Base-by-base conservation (phyloP, 202 grass and related monocot species). In the Setaria italica region DNA sequence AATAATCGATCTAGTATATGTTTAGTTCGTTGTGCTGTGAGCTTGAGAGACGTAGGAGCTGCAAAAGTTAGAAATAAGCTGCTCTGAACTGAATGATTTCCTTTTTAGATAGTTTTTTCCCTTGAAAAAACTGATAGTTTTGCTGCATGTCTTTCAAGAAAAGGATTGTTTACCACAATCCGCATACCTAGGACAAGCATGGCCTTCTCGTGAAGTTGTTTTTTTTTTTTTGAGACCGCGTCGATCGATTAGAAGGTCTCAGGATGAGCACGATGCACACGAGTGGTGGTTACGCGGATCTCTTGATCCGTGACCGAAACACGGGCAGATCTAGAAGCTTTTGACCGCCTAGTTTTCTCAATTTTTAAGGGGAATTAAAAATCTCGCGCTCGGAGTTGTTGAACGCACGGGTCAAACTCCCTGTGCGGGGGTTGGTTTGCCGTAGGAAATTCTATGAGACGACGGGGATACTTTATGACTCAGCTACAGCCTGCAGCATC, bases 311-410 rank as follows among this genome's bases (percentile, higher is more conserved):
- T 15, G 29, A 62, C 56, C 13, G 16, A 39, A 33, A 64, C 66
- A 19, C 69, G 7, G 14, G 76, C 51, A 80, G 85, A 87, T 84
- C 76, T 84, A 17, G 80, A 80, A 57, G 47, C 71, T 91, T 90
- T 85, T 77, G 85, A 77, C 77, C 30, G 25, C 20, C 68, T 48
- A 33, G 35, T 72, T 55, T 1, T 13, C 63, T 47, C 10, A 58
- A 42, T 76, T 87, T 87, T 76, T 76, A 43, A 17, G 37, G 15
- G 56, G 63, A 25, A 13, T 41, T 9, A 72, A 29, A 70, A 49
- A 45, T 76, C 35, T 57, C 84, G 60, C 7, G 35, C 41, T 0
- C 20, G 1, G 11, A 25, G 62, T 71, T 2, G 60, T 80, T 87
- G 76, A 54, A 72, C 12, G 14, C 30, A 51, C 56, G 70, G 56